Evolutionary conservation across 257 asterid species (phyloP), one percentile per base, ranked within the genome.

Genomic region (Osmanthus fragrans): DNA sequence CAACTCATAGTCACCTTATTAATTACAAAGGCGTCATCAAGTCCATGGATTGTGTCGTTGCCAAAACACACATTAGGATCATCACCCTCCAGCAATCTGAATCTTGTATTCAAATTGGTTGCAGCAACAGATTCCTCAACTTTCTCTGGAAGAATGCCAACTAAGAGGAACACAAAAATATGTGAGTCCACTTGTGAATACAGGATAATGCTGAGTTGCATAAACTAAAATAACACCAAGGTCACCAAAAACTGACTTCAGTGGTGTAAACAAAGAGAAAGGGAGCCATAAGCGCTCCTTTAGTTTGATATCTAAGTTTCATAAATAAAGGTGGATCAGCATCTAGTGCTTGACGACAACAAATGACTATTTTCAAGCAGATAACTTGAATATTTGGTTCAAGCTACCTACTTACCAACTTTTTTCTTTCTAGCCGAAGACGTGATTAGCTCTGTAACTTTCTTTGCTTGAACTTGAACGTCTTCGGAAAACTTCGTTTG

Each of bases 371-470:
- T 11, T 34, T 42, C 18, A 12, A 42, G 51, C 51, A 12, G 51
- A 42, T 12, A 42, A 42, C 51, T 15, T 42, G 51, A 42, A 42
- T 8, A 42, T 12, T 42, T 11, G 51, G 51, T 8, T 42, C 51
- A 32, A 74, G 71, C 33, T 72, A 34, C 51, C 51, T 12, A 82
- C 89, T 74, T 73, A 95, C 99, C 93, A 77, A 84, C 79, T 89
- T 90, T 92, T 80, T 89, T 91, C 92, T 96, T 96, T 89, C 97
- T 88, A 45, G 85, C 90, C 72, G 99, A 93, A 71, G 99, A 91
- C n/a, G 98, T 85, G 67, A 96, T 93, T 45, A 96, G 80, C 81
- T 92, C 98, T 10, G 93, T 45, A 71, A 86, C 96, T 80, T 88
- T 89, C 82, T 91, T 93, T 63, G 90, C 82, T 82, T 89, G 91